Conservation (phyloP, 306 rosid genomes). For the Fagus crenata region DNA sequence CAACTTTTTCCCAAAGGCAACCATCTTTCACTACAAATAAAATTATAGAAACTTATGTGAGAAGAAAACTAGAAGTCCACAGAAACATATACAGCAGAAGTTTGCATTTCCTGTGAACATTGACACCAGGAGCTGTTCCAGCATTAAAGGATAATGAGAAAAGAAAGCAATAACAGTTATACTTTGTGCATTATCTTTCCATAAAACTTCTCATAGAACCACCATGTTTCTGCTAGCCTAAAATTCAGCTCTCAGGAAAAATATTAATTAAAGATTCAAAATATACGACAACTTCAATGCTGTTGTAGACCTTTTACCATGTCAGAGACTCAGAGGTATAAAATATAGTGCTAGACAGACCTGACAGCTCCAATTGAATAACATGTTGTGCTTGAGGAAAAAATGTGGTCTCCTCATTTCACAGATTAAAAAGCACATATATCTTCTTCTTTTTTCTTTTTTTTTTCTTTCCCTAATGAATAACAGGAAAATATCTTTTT, state of each 20-base stretch:
- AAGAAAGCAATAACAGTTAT: neutral
- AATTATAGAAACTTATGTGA: conserved; percentile 13
- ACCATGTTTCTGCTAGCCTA: neutral
- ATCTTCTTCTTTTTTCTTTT: neutral
- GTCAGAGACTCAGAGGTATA: neutral
- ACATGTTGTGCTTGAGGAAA: neutral
- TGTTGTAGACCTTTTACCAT: neutral
- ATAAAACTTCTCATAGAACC: neutral
- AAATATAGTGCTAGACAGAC: neutral
- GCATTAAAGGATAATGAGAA: conserved; percentile 1
- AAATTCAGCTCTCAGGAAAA: neutral
- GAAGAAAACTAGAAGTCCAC: conserved; percentile 16
- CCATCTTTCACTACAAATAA: conserved; percentile 66
- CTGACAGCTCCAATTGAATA: neutral
- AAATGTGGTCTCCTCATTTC: conserved; percentile 4
- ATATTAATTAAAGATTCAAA: neutral
- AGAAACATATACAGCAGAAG: conserved; percentile 12
- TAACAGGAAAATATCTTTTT: neutral
- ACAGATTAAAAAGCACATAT: neutral
- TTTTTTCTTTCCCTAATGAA: neutral
- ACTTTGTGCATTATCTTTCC: conserved; percentile 1
- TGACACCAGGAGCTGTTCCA: neutral
- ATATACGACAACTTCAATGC: neutral
- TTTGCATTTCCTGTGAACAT: neutral
- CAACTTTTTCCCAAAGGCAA: conserved; percentile 95